Evolutionary conservation across 2,329 filamentous ascomycete genomes (phyloP).

Genomic region (Myriosclerotinia scirpicola): DNA sequence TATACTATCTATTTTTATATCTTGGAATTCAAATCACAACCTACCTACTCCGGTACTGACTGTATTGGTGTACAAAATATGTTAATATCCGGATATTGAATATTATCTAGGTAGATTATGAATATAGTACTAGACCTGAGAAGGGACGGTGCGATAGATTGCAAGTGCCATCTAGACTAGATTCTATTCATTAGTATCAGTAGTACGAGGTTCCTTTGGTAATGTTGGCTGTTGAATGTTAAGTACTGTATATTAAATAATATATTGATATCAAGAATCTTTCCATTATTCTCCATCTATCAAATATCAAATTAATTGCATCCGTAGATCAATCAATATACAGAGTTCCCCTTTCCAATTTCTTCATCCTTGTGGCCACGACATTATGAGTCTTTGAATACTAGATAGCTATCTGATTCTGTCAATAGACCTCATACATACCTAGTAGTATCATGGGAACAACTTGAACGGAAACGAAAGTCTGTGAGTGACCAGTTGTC

Average conservation of each 20-base stretch:
- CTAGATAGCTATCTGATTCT: too few relatives aligned
- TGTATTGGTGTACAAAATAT: neutral
- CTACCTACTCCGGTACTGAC: too few relatives aligned
- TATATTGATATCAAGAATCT: neutral
- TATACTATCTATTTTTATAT: neutral
- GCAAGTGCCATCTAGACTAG: neutral
- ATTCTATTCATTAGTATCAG: neutral
- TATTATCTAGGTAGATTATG: neutral
- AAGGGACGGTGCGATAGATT: neutral
- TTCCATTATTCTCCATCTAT: neutral
- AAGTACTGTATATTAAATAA: neutral
- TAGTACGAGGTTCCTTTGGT: neutral
- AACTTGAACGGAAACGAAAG: neutral
- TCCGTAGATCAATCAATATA: too few relatives aligned
- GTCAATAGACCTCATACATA: too few relatives aligned
- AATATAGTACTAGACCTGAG: neutral
- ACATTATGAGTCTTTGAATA: neutral
- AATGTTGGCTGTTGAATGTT: neutral
- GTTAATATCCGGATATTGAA: neutral
- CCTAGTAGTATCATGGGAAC: constrained; percentile 12
- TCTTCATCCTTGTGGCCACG: neutral
- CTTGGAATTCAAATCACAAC: neutral
- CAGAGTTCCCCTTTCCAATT: neutral
- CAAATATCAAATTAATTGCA: too few relatives aligned
- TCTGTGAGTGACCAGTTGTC: neutral